phyloP scores from a whole-genome alignment of 1,284 basidiomycete genomes.

The Pseudomicrostroma phylloplanum region DNA sequence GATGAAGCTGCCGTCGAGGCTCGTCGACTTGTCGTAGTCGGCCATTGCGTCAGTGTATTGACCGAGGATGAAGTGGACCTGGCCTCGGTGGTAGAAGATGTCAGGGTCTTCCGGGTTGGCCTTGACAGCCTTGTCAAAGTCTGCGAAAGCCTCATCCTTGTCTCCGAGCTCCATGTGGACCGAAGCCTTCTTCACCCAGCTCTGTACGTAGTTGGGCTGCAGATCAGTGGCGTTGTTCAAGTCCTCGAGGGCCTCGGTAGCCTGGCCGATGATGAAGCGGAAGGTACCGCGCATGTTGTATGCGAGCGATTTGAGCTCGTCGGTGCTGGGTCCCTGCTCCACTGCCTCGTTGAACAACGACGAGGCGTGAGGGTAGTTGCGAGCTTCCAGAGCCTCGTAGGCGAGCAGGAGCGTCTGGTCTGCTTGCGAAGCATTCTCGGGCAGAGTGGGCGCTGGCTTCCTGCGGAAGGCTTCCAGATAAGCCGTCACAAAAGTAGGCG shows the following conservation, averaged over 20 bases:
- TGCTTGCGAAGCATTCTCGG: slow-evolving; percentile 69
- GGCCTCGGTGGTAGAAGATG: slow-evolving; percentile 98
- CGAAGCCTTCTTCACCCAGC: slow-evolving; percentile 91
- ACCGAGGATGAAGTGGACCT: slow-evolving; percentile 94
- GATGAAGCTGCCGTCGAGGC: slow-evolving; percentile 76
- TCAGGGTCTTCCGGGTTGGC: slow-evolving; percentile 82
- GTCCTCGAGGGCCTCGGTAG: slow-evolving; percentile 76
- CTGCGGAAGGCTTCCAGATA: slow-evolving; percentile 93
- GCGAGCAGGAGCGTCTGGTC: slow-evolving; percentile 78
- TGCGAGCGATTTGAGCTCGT: slow-evolving; percentile 73
- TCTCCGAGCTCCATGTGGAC: slow-evolving; percentile 85
- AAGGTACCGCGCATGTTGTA: slow-evolving; percentile 83
- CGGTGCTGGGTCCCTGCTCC: slow-evolving; percentile 72
- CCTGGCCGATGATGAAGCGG: slow-evolving; percentile 78
- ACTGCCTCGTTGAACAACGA: slow-evolving; percentile 77
- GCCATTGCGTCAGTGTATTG: slow-evolving; percentile 77
- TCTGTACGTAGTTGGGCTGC: slow-evolving; percentile 73
- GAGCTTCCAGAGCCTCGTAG: slow-evolving; percentile 73
- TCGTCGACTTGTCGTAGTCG: slow-evolving; percentile 82
- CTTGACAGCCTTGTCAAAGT: slow-evolving; percentile 82
- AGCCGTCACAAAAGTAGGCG: slow-evolving; percentile 84
- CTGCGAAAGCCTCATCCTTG: slow-evolving; percentile 68
- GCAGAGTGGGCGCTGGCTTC: slow-evolving; percentile 66
- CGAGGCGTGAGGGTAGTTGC: slow-evolving; percentile 79
- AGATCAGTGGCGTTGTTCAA: slow-evolving; percentile 71